Base-by-base conservation (phyloP, 371 early-diverging fungal species). In the Basidiobolus meristosporus region DNA sequence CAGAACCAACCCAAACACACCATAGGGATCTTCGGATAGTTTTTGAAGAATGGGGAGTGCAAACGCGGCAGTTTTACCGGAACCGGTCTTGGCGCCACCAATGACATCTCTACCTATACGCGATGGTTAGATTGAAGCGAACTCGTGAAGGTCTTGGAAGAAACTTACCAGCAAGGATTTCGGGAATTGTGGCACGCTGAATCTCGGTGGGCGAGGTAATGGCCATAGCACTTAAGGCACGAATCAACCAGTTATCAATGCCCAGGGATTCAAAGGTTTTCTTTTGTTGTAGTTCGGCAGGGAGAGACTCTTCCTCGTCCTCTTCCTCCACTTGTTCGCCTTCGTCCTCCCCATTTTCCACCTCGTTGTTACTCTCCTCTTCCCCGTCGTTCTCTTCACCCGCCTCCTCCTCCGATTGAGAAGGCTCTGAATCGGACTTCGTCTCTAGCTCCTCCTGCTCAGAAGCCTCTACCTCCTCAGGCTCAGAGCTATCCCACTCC, bases 61-160 rank as follows among this genome's bases (percentile, higher is more conserved):
- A 68, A 98, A 99, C 0, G 98, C 95, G 7, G 98, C 90, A 0
- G 99, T 99, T 62, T 99, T 99, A 48, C 99, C 99, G 1, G 83
- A 81, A 42, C 99, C 99, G 0, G 99, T 99, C 46, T 89, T 83
- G 22, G 99, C 98, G 10, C 88, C 82, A 31, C 97, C 99, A 46
- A 99, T 87, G 5, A 93, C 74, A 55, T 95, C 89, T 42, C 66
- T 60, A 0, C 90, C 77, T 63, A 40, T 38, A 55, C 0, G 29
- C 23, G 18, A 36, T 26, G 19, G 12, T 14, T 38, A 40, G n/a
- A 26, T 38, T 23, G 36, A 14, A 40, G 17, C 7, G 29, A 11
- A n/a, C 7, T 18, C 7, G 21, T 11, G 3, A 30, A 23, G 38
- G 21, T n/a, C 19, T 2, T 12, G 9, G 6, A 17, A 26, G 4